Evolutionary conservation across 2,329 filamentous ascomycete genomes (phyloP), one percentile per base, ranked within the genome.

Genomic region (Teratosphaeria nubilosa): DNA sequence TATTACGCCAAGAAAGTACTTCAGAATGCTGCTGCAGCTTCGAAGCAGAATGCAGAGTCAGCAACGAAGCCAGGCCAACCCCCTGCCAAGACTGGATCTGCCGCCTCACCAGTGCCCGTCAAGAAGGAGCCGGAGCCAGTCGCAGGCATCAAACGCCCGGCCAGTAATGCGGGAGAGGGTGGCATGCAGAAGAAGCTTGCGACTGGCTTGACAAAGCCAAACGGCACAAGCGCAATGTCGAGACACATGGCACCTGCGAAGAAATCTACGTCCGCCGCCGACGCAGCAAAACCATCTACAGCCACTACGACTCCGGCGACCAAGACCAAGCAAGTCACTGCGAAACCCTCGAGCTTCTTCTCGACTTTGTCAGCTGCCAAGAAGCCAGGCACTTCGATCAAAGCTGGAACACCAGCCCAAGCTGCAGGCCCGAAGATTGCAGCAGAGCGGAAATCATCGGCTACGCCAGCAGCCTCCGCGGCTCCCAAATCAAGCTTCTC

Each of bases 1-100:
- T 78, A 78, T 4, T 74, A 86, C 53, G 82, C 86, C 4, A 78
- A 80, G 37, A 78, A 80, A 59, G 85, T 87, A 53, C 72, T 80
- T n/a, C 64, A 68, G 67, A 76, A 61, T 64, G 61, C 65, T 13
- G 60, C 60, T 20, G 73, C 77, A 1, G 74, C 78, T 37, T 70
- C 72, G 7, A 73, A 75, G 60, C 66, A 66, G 57, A 73, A 72
- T 58, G 60, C 68, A 16, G 72, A 57, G 11, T 61, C 57, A 3
- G 32, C 52, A 6, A 51, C 54, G 45, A 54, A 24, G 13, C 16
- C 56, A 34, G 10, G 41, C 7, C n/a, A 53, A 24, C 27, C 45
- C 10, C 11, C 45, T 5, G 51, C 50, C 31, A 22, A 60, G 9
- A 55, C 56, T 11, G 16, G 55, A 11, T 52, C 59, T 63, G 54